Evolutionary conservation across 352 stramenopile genomes (phyloP).

Genomic region (Globisporangium alternatum): DNA sequence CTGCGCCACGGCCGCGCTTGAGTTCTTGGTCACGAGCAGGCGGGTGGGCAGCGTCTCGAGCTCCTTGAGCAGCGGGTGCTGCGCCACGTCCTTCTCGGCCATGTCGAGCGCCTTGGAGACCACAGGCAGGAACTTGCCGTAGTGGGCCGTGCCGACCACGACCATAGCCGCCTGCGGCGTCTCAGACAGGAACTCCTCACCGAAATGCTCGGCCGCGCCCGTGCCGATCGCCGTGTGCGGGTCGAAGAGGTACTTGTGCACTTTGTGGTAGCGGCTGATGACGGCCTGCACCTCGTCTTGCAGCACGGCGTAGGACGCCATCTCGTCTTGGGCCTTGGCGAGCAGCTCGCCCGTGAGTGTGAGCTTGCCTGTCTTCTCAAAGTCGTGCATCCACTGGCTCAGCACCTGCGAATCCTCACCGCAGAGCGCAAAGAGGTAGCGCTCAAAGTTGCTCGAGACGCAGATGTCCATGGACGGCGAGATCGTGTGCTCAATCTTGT

Average conservation of each 20-base stretch:
- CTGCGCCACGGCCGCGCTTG: constrained; percentile 48
- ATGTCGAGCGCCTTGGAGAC: constrained; percentile 87
- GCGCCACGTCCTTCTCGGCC: constrained; percentile 51
- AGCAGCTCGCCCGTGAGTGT: constrained; percentile 91
- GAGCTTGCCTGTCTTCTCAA: constrained; percentile 94
- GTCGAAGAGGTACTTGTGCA: constrained; percentile 95
- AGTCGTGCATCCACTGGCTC: constrained; percentile 92
- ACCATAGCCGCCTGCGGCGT: constrained; percentile 79
- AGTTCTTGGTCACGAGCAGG: constrained; percentile 61
- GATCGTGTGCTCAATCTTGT: constrained; percentile 92
- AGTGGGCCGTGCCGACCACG: constrained; percentile 96
- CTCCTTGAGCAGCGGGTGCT: constrained; percentile 75
- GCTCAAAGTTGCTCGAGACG: constrained; percentile 99
- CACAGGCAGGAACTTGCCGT: constrained; percentile 97
- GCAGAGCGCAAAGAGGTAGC: constrained; percentile 96
- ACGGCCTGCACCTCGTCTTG: constrained; percentile 86
- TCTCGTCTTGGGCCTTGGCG: constrained; percentile 89
- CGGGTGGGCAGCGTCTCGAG: constrained; percentile 71
- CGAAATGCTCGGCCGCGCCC: constrained; percentile 83
- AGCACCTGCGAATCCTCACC: constrained; percentile 92
- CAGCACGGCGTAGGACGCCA: constrained; percentile 89
- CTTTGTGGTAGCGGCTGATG: constrained; percentile 92
- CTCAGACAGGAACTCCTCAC: constrained; percentile 56
- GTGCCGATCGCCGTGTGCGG: constrained; percentile 96
- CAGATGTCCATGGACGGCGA: constrained; percentile 99